Percentiles rank a stretch among this genome's conserved stretches.
phyloP scores from a whole-genome alignment of 352 stramenopile species.

The Pythium pectinolyticum region DNA sequence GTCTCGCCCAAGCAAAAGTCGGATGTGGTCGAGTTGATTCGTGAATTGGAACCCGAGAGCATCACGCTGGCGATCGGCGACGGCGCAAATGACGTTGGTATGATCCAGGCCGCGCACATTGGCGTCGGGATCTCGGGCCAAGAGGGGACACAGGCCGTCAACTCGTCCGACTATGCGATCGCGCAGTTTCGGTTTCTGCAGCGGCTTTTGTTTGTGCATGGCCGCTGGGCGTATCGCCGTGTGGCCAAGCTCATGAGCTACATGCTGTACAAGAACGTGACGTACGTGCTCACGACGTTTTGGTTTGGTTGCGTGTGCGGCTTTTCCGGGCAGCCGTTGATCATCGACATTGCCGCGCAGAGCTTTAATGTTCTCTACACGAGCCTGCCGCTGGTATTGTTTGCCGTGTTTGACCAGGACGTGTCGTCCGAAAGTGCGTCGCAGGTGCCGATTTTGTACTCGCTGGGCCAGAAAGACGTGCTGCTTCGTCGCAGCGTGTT shows the following conservation, averaged over 20 bases:
- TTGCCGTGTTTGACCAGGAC: constrained; percentile 80
- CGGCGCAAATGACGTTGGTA: constrained; percentile 95
- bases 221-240: constrained; percentile 91
- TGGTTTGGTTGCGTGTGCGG: constrained; percentile 82
- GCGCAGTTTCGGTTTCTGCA: constrained; percentile 93
- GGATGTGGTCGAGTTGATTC: constrained; percentile 79
- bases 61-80: constrained; percentile 94
- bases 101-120: constrained; percentile 93
- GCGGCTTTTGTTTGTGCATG: constrained; percentile 91
- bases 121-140: constrained; percentile 92
- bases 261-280: constrained; percentile 95
- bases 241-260: constrained; percentile 92
- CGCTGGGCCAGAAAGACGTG: constrained; percentile 68
- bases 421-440: constrained; percentile 63
- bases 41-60: constrained; percentile 59
- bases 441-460: constrained; percentile 67
- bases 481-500: constrained; percentile 63
- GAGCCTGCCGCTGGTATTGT: constrained; percentile 69
- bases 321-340: constrained; percentile 78
- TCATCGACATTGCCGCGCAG: constrained; percentile 75
- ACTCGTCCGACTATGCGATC: constrained; percentile 93
- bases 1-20: constrained; percentile 89
- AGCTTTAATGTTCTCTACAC: constrained; percentile 87
- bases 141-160: constrained; percentile 92
- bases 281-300: constrained; percentile 81